Base-by-base conservation (phyloP, 23 red algal species). In the Gracilaria gracilis region DNA sequence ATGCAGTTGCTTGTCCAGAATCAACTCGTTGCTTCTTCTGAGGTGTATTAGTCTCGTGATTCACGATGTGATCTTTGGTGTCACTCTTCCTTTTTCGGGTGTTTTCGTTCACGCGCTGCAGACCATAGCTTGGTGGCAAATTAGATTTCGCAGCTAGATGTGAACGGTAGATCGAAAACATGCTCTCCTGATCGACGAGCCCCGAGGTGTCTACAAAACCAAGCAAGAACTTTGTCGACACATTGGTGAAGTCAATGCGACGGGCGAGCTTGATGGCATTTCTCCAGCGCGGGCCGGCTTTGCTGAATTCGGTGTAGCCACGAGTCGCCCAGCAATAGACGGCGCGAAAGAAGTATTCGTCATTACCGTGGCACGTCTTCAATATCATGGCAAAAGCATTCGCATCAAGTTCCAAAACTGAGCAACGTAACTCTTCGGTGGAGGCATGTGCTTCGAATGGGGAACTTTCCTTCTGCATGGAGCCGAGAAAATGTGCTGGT, bases 271-370 rank as follows among this genome's bases (percentile, higher is more conserved):
- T 46, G 23, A 49, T 15, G 16, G 72, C 72, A 50, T 77, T 77
- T 50, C 72, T 77, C 72, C 72, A 77, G 38, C 72, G 72, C 24
- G 72, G 31, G 4, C 72, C 42, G 1, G 39, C 72, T 20, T 33
- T 48, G 39, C 9, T 37, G 15, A 49, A 31, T 14, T 77, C 72
- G 4, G 72, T 77, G 72, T 77, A 77, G 40, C 72, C 72, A 23
- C 72, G 72, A 49, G 72, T 77, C 14, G 72, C 72, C 72, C 72
- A 77, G 39, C 72, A 77, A 34, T 77, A 77, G 2, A 77, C 12
- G 4, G 72, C 72, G 46, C 72, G 72, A 25, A 77, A 77, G 72
- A 40, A 77, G 72, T 77, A 77, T 31, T 77, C 72, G 19, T 77
- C 40, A 6, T 51, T 46, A 35, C 36, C 40, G 5, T 77, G 72